Conservation (phyloP, 2,329 filamentous ascomycete species). For the Fusarium graminum region DNA sequence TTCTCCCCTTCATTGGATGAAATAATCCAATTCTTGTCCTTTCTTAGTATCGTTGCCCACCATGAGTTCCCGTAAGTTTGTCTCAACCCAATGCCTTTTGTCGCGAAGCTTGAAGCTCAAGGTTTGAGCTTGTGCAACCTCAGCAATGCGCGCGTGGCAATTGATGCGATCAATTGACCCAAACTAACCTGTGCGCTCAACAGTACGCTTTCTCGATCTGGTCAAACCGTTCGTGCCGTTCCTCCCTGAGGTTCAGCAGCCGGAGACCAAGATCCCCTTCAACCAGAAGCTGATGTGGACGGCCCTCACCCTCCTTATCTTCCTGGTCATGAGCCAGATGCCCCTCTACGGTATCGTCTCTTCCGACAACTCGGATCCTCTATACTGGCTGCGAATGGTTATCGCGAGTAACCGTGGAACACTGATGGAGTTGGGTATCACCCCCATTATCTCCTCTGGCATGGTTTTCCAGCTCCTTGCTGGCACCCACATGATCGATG, state of each 20-base stretch:
- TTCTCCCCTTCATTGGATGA: constrained; percentile 56
- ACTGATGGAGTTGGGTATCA: constrained; percentile 96
- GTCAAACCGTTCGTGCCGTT: constrained; percentile 99
- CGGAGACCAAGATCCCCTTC: constrained; percentile 98
- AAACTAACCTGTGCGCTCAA: constrained; percentile 47
- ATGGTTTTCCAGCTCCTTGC: constrained; percentile 99
- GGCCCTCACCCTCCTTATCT: constrained; percentile 93
- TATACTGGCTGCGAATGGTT: constrained; percentile 99
- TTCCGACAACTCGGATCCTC: constrained; percentile 95
- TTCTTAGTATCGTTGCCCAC: constrained; percentile 57
- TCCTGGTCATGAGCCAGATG: constrained; percentile 99
- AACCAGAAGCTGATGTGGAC: constrained; percentile 99
- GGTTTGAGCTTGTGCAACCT: constrained; percentile 37
- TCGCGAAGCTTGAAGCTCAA: constrained; percentile 35
- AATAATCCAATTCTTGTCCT: constrained; percentile 56
- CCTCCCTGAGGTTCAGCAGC: constrained; percentile 98
- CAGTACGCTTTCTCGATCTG: constrained; percentile 99
- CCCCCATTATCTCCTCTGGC: constrained; percentile 98
- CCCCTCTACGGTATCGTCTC: constrained; percentile 99
- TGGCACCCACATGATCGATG: constrained; percentile 99
- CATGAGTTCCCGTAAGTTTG: constrained; percentile 70
- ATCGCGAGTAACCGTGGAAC: constrained; percentile 98
- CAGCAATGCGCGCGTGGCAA: constrained; percentile 45
- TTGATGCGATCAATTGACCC: constrained; percentile 22
- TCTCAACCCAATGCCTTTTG: constrained; percentile 17